Evolutionary conservation across 2,329 filamentous ascomycete species (phyloP).

Genomic region (Achaetomium macrosporum): DNA sequence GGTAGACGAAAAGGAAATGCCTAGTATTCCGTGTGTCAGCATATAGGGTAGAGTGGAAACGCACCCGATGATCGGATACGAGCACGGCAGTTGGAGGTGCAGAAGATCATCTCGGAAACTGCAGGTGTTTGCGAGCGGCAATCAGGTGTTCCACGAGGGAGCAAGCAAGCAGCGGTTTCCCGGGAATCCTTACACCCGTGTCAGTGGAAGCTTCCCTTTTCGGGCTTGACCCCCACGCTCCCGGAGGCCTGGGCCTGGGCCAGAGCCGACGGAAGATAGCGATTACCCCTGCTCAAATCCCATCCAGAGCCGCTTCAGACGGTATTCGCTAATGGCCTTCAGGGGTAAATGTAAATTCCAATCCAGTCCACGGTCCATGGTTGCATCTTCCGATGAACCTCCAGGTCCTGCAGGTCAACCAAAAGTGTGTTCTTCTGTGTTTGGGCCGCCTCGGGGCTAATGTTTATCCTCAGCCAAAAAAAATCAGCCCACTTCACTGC

Average conservation of each 20-base stretch:
- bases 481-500: too few relatives aligned
- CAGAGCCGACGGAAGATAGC: conserved; percentile 5
- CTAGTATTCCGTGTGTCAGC: too few relatives aligned
- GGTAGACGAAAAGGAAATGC: too few relatives aligned
- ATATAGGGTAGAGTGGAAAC: too few relatives aligned
- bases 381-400: background rate
- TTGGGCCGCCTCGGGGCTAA: too few relatives aligned
- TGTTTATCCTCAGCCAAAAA: too few relatives aligned
- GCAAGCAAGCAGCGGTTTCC: background rate
- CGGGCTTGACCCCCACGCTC: conserved; percentile 12
- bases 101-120: too few relatives aligned
- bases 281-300: background rate
- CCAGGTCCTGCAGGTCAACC: too few relatives aligned
- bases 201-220: conserved; percentile 7
- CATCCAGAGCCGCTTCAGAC: background rate
- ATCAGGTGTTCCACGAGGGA: too few relatives aligned
- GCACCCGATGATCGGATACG: background rate
- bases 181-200: background rate
- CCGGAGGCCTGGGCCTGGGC: background rate
- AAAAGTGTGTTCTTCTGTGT: too few relatives aligned
- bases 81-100: background rate
- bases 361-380: too few relatives aligned
- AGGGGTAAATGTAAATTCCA: conserved; percentile 1
- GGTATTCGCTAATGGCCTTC: conserved; percentile 1
- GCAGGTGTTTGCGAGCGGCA: too few relatives aligned